Evolutionary conservation across 2,329 filamentous ascomycete species (phyloP).

Genomic region (Lecanicillium sp.): DNA sequence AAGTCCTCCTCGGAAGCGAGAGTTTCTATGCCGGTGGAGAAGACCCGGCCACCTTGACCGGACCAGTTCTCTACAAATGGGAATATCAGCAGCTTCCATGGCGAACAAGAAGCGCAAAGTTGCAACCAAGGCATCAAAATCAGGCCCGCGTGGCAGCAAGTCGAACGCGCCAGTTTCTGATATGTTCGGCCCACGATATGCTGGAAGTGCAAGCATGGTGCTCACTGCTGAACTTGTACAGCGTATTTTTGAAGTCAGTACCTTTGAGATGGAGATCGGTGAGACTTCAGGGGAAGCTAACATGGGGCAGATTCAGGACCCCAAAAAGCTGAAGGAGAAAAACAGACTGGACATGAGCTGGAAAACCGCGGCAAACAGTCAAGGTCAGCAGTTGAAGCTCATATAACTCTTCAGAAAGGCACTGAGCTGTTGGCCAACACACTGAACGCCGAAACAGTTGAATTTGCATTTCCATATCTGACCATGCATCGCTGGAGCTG

Average conservation of each 20-base stretch:
- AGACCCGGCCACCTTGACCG: background rate
- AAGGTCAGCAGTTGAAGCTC: background rate
- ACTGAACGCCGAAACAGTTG: background rate
- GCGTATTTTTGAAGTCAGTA: background rate
- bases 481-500: background rate
- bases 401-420: background rate
- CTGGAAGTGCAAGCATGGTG: background rate
- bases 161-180: background rate
- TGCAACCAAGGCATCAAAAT: background rate
- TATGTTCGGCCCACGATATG: background rate
- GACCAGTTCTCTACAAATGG: conserved; percentile 3
- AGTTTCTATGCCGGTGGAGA: background rate
- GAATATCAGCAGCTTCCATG: background rate
- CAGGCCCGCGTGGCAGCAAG: background rate
- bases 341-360: background rate
- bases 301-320: background rate
- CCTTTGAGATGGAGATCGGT: background rate
- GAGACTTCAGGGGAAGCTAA: background rate
- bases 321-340: background rate
- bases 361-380: background rate
- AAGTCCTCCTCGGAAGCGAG: background rate
- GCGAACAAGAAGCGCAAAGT: background rate
- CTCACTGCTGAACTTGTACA: background rate
- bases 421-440: background rate
- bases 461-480: conserved; percentile 3